Percentiles rank a stretch among this genome's conserved stretches.
Conservation (phyloP, 768 basidiomycete species). For the Xerocomellus dryophilus region DNA sequence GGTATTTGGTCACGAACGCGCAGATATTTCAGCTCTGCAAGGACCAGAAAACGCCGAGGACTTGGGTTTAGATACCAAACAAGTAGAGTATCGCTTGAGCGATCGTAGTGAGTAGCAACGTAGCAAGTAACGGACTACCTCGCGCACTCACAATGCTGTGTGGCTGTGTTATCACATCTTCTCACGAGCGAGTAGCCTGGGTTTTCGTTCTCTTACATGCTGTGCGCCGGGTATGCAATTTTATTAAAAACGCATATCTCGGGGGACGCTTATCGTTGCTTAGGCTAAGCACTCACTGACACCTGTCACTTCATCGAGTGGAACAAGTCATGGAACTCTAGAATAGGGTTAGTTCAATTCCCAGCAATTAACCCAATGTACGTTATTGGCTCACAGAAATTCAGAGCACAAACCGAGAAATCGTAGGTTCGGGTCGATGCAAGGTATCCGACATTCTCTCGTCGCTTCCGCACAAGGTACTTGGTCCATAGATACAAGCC, state of each 20-base stretch:
- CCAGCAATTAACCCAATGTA: not conserved
- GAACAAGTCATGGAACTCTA: not conserved
- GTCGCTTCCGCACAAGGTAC: not conserved
- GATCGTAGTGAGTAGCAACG: not conserved
- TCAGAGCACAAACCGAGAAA: not conserved
- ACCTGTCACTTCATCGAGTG: not conserved
- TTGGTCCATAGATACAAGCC: not conserved
- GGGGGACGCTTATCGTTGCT: too few species aligned
- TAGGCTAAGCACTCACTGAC: too few species aligned
- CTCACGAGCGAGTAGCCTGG: too few species aligned
- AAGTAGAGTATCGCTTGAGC: not conserved
- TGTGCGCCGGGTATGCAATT: too few species aligned
- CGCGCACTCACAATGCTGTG: not conserved
- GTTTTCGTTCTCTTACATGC: too few species aligned
- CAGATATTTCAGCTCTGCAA: not conserved
- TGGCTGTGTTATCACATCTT: constrained; percentile 9
- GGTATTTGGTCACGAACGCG: not conserved
- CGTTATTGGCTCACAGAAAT: not conserved
- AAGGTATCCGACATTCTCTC: not conserved
- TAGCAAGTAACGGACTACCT: not conserved
- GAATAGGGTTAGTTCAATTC: not conserved
- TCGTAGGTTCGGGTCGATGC: not conserved
- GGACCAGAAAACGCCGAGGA: not conserved
- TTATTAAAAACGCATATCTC: too few species aligned
- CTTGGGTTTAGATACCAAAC: not conserved